Evolutionary conservation across 73 alveolate genomes (phyloP), one percentile per base, ranked within the genome.

Genomic region (Symbiodinium natans): DNA sequence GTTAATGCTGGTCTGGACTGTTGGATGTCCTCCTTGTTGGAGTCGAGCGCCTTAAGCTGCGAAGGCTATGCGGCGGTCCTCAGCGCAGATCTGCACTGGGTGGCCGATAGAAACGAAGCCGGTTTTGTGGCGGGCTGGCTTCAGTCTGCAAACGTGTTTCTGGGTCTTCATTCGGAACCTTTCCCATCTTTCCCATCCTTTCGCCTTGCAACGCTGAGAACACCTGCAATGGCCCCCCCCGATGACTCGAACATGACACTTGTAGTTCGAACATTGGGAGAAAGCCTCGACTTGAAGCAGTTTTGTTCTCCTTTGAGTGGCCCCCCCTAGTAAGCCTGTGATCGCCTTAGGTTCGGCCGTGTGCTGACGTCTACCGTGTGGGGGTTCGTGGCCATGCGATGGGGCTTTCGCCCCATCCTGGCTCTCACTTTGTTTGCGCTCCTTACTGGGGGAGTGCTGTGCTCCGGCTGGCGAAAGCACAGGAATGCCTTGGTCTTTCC

Each of bases 41-140:
- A 21, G 7, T 1, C 29, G 77, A 21, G 77, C 2, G 38, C 6
- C 27, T 23, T 23, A 11, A 31, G 10, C 34, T 63, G 80, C 36
- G 1, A 36, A 90, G 96, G 96, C 87, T 90, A 90, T 31, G 96
- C 96, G 2, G 96, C 88, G 13, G 96, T 90, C 6, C 34, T 90
- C 52, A 90, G 86, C 1, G 86, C 96, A 7, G 96, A 90, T 36
- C n/a, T 90, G 88, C 43, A 71, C 34, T 90, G 96, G 96, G 77
- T 82, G 27, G 86, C 43, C n/a, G 85, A 77, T 41, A 11, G 46
- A 36, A 83, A 83, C 59, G 29, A 41, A 83, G 92, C 92, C 29
- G 96, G 96, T 43, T 90, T 90, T 21, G 87, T 90, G 17, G 96
- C 96, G 25, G 96, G 96, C 48, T 90, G 87, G 86, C 39, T 90